Percentiles rank a stretch among this genome's conserved stretches.
These are phyloP conservation scores for Chlorella sp. DNA, from an alignment of 139 green algal species.

Conservation along the genomic window DNA sequence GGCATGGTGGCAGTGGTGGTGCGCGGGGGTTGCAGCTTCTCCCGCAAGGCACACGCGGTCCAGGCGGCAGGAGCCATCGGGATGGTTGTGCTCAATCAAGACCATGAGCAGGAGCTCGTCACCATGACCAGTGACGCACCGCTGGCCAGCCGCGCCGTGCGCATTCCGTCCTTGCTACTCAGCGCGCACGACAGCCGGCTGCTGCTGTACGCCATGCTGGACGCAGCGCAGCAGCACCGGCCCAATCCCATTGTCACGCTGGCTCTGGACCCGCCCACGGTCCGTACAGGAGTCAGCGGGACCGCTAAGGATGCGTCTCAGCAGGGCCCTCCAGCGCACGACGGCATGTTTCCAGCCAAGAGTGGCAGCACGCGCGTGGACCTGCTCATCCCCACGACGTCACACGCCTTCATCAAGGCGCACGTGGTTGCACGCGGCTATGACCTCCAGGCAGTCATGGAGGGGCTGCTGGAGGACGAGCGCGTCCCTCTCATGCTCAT, in stretches of 20 bases:
- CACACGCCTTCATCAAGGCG: neutral
- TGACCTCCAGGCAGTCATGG: neutral
- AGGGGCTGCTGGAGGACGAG: conserved; percentile 7
- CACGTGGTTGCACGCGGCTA: conserved; percentile 1
- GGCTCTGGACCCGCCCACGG: neutral
- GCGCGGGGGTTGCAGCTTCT: conserved; percentile 56
- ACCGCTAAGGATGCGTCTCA: neutral
- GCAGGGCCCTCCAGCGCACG: neutral
- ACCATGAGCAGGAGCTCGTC: neutral
- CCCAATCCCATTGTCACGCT: neutral
- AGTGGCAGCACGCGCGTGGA: neutral
- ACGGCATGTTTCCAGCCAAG: neutral
- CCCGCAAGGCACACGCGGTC: conserved; percentile 37
- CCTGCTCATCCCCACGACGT: conserved; percentile 5
- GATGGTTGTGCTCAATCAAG: conserved; percentile 1
- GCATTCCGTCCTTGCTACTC: neutral
- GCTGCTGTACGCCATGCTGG: neutral
- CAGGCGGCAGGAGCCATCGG: conserved; percentile 5
- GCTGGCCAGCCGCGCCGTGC: neutral
- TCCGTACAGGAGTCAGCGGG: neutral
- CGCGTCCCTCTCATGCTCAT: neutral
- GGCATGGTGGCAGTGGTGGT: conserved; percentile 43
- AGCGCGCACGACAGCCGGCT: neutral
- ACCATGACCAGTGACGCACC: conserved; percentile 1
- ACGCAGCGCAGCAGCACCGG: neutral